phyloP scores from a whole-genome alignment of 129 eudicot species.

The Saposhnikovia divaricata region DNA sequence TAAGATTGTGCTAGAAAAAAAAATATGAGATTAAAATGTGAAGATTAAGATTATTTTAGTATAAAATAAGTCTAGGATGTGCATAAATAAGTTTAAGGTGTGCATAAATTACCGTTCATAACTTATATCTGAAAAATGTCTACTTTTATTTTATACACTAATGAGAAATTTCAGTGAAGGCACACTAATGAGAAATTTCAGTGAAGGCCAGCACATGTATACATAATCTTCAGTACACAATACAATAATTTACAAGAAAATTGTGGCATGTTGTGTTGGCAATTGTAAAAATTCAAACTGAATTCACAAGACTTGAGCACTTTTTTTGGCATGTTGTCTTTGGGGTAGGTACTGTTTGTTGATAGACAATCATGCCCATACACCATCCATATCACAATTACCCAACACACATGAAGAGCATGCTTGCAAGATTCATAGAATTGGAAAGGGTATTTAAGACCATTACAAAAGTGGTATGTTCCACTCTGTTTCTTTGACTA shows the following conservation, averaged over 20 bases:
- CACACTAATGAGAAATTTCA: background rate
- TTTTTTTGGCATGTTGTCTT: constrained; percentile 1
- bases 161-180: background rate
- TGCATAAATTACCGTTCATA: too few relatives aligned
- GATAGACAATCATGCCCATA: constrained; percentile 7
- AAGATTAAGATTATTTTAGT: too few relatives aligned
- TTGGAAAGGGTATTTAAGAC: constrained; percentile 31
- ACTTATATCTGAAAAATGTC: too few relatives aligned
- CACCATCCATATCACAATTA: constrained; percentile 9
- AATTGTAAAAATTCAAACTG: background rate
- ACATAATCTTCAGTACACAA: background rate
- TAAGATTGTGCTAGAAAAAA: too few relatives aligned
- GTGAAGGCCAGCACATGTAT: background rate
- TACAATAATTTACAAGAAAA: background rate
- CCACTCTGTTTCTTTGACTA: constrained; percentile 40
- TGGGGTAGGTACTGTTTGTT: constrained; percentile 3
- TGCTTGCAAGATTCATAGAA: constrained; percentile 3
- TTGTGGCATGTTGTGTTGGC: background rate
- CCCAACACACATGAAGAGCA: constrained; percentile 25
- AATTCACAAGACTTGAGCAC: constrained; percentile 3
- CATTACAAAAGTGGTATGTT: constrained; percentile 21
- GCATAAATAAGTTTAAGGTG: too few relatives aligned
- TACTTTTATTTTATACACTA: background rate
- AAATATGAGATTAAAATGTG: too few relatives aligned
- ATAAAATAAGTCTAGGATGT: too few relatives aligned